Evolutionary conservation across 306 rosid genomes (phyloP), one percentile per base, ranked within the genome.

Genomic region (Comarum palustre): DNA sequence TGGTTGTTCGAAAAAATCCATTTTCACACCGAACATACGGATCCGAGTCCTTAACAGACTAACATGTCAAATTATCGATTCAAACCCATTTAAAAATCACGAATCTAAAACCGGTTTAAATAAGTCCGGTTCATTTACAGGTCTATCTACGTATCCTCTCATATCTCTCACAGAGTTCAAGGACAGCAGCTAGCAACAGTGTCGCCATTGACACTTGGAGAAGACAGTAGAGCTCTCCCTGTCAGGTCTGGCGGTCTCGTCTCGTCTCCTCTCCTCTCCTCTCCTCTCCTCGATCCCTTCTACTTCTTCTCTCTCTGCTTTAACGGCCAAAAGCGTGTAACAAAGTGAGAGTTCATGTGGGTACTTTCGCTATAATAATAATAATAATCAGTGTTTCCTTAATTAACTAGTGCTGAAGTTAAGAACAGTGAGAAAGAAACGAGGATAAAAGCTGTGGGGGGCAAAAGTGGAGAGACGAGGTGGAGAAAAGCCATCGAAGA

Each of bases 401-500:
- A 57, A 72, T 72, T 41, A 55, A 71, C 25, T 22, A 54, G 64
- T 51, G 51, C 20, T 63, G 36, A 19, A 19, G 6, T 9, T 0
- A 6, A 59, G 2, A 51, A 51, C 34, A 22, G 66, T 4, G 66
- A 27, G 45, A 31, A 19, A 58, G 39, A 31, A 17, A 69, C 51
- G 25, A 59, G 46, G 78, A 65, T 65, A 66, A 65, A 29, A 48
- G 58, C 63, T 34, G 25, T 3, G 16, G 47, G 46, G 39, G 4
- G 61, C 8, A 4, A 71, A 38, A 71, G 75, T 29, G 11, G 51
- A 46, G n/a, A 46, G 19, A 46, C 51, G 41, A 71, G 25, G 66
- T 50, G 17, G 76, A 36, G 62, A 50, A 71, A 65, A 65, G 77
- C 60, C 63, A 61, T 50, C 34, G 76, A 72, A 79, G 81, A 79